Conservation (phyloP, 1,284 basidiomycete species). For the Marasmius sp. region DNA sequence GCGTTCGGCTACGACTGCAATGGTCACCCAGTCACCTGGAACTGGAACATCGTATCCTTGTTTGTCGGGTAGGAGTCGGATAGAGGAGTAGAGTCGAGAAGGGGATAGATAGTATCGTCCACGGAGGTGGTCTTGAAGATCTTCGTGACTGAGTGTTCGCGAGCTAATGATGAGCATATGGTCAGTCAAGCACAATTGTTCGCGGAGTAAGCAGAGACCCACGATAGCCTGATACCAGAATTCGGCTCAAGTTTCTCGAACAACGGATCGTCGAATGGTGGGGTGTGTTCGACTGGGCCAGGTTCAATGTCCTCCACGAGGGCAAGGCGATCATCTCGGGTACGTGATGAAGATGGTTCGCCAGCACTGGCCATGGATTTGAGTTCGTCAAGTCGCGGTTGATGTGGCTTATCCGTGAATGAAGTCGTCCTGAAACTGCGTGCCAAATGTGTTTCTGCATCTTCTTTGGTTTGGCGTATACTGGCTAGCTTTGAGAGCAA, state of each 20-base stretch:
- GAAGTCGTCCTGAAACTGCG: slow-evolving; percentile 36
- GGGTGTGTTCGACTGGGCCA: slow-evolving; percentile 73
- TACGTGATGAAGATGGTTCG: slow-evolving; percentile 17
- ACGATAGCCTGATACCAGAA: slow-evolving; percentile 85
- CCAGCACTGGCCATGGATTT: not conserved
- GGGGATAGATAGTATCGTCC: slow-evolving; percentile 88
- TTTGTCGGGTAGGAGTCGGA: slow-evolving; percentile 75
- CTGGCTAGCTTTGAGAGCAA: slow-evolving; percentile 48
- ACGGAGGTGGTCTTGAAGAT: slow-evolving; percentile 80
- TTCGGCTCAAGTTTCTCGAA: slow-evolving; percentile 85
- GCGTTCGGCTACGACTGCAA: slow-evolving; percentile 87
- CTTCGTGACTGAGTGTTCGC: slow-evolving; percentile 71
- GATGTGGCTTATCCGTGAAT: slow-evolving; percentile 39
- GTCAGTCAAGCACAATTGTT: slow-evolving; percentile 4
- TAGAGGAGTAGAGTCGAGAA: slow-evolving; percentile 83
- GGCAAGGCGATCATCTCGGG: slow-evolving; percentile 67
- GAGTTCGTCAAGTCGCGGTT: slow-evolving; percentile 10
- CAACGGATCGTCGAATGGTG: slow-evolving; percentile 65
- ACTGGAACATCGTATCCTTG: slow-evolving; percentile 90
- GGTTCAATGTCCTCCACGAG: slow-evolving; percentile 73
- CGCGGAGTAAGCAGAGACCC: slow-evolving; percentile 32
- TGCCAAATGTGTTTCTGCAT: slow-evolving; percentile 14
- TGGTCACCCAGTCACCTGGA: slow-evolving; percentile 88
- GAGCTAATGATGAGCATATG: slow-evolving; percentile 46
- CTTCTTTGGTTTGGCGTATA: slow-evolving; percentile 24